Evolutionary conservation across 495 filamentous ascomycete species (phyloP), one percentile per base, ranked within the genome.

Genomic region (Penicillium soppii): DNA sequence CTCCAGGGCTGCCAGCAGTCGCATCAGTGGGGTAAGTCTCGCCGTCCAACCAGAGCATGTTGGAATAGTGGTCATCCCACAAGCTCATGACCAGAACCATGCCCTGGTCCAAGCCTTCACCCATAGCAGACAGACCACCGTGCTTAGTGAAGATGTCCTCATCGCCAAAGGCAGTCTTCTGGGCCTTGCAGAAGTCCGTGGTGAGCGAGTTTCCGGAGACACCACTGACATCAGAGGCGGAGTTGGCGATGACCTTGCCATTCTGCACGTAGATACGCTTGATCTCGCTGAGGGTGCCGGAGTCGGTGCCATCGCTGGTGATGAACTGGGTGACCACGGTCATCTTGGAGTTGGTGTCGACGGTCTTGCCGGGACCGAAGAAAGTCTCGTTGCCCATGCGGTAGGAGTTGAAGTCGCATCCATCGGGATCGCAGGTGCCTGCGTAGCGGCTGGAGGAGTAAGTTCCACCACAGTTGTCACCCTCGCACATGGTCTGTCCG

Each of bases 1-100:
- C 77, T 64, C 87, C 87, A 37, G 84, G 83, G 6, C 54, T 55
- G 52, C 71, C 72, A 30, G 77, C 66, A 21, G 74, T 72, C 3
- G 61, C 73, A 64, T 77, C 72, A 38, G 75, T 67, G 5, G 87
- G 88, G 75, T 82, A 89, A 70, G 9, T 33, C 22, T 74, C 78
- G 58, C 80, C 80, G 73, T 90, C 88, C 63, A 91, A 82, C 88
- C 88, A 91, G 56, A 87, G 80, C 88, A 91, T 91, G 72, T 87
- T 78, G 65, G 75, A 72, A 25, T 76, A 68, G 71, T 89, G 79
- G 73, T 89, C 86, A 57, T 87, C 84, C 86, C 86, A 89, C 65
- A 89, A 62, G 52, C 78, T 82, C 79, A 90, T 78, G 59, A 86
- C 85, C 7, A 89, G 75, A 29, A 88, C 86, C 82, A 88, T 84